Conservation (phyloP, 371 early-diverging fungal genomes). For the Rhizomucor miehei region DNA sequence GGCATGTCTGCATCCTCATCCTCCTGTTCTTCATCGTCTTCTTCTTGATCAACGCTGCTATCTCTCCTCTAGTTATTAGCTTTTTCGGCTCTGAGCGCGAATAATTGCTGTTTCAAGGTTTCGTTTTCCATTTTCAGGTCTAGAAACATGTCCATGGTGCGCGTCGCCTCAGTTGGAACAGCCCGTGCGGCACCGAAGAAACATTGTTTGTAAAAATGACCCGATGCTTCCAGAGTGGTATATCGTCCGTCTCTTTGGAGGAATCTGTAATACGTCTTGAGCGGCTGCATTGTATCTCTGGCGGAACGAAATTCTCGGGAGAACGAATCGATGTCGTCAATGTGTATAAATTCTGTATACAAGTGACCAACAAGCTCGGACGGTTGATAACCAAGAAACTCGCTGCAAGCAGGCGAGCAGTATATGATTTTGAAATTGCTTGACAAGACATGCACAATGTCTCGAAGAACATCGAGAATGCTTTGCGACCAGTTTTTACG, state of each 20-base stretch:
- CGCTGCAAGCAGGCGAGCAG: slow-evolving; percentile 55
- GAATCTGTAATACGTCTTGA: slow-evolving; percentile 46
- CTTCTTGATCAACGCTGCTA: background rate
- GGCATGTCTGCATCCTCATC: slow-evolving; percentile 3
- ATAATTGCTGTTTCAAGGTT: slow-evolving; percentile 20
- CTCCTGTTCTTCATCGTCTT: slow-evolving; percentile 1
- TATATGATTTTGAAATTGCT: slow-evolving; percentile 50
- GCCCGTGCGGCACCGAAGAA: slow-evolving; percentile 53
- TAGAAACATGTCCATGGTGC: slow-evolving; percentile 51
- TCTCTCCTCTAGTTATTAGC: background rate
- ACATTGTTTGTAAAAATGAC: slow-evolving; percentile 35
- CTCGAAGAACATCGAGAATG: slow-evolving; percentile 59
- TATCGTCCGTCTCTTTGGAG: slow-evolving; percentile 48
- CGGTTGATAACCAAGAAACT: slow-evolving; percentile 53
- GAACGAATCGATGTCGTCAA: slow-evolving; percentile 21
- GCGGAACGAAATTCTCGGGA: slow-evolving; percentile 29
- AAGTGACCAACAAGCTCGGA: slow-evolving; percentile 55
- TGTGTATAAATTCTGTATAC: slow-evolving; percentile 56
- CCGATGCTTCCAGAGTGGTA: slow-evolving; percentile 46
- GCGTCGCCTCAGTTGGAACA: slow-evolving; percentile 45
- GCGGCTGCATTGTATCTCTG: slow-evolving; percentile 34
- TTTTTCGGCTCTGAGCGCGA: slow-evolving; percentile 4
- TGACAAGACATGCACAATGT: slow-evolving; percentile 57
- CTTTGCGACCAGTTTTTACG: slow-evolving; percentile 55
- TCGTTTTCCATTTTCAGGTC: slow-evolving; percentile 58